Conservation (phyloP, 345 rosid species). For the Brassica rapa region DNA sequence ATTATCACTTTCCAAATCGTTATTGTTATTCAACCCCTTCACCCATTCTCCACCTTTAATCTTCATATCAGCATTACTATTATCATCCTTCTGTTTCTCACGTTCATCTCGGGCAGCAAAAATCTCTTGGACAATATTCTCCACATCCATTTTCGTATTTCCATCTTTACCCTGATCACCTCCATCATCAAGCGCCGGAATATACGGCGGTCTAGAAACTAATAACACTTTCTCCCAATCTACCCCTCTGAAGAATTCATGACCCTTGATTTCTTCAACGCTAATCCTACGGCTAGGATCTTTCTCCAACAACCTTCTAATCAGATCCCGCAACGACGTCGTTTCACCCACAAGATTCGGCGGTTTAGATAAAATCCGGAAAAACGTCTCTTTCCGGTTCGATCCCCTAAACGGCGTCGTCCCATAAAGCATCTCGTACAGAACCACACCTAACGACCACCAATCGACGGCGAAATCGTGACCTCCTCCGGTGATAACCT, state of each 20-base stretch:
- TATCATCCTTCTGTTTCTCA: slow-evolving; percentile 4
- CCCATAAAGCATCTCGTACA: slow-evolving; percentile 91
- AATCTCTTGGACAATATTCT: slow-evolving; percentile 59
- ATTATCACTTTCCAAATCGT: slow-evolving; percentile 11
- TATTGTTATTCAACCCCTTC: slow-evolving; percentile 27
- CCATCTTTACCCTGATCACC: slow-evolving; percentile 24
- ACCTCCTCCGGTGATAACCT: slow-evolving; percentile 67
- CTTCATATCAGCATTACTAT: background rate
- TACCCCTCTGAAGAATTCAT: slow-evolving; percentile 61
- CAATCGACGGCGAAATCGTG: slow-evolving; percentile 88
- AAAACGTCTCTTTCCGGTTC: slow-evolving; percentile 75
- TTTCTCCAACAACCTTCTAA: slow-evolving; percentile 59
- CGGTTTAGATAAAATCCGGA: slow-evolving; percentile 50
- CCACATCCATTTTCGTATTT: slow-evolving; percentile 52
- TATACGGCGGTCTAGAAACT: slow-evolving; percentile 68
- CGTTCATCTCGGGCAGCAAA: slow-evolving; percentile 35
- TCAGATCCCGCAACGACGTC: slow-evolving; percentile 70
- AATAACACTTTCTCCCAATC: slow-evolving; percentile 59
- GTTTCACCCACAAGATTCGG: slow-evolving; percentile 68
- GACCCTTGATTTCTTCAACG: slow-evolving; percentile 63
- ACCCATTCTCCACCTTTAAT: slow-evolving; percentile 31
- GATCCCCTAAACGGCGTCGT: slow-evolving; percentile 73
- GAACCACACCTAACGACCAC: slow-evolving; percentile 89
- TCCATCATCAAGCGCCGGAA: slow-evolving; percentile 45
- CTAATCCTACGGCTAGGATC: slow-evolving; percentile 66